These are phyloP conservation scores for Neodidymelliopsis sp. DNA, from an alignment of 2,329 filamentous ascomycete species.

Conservation along the genomic window DNA sequence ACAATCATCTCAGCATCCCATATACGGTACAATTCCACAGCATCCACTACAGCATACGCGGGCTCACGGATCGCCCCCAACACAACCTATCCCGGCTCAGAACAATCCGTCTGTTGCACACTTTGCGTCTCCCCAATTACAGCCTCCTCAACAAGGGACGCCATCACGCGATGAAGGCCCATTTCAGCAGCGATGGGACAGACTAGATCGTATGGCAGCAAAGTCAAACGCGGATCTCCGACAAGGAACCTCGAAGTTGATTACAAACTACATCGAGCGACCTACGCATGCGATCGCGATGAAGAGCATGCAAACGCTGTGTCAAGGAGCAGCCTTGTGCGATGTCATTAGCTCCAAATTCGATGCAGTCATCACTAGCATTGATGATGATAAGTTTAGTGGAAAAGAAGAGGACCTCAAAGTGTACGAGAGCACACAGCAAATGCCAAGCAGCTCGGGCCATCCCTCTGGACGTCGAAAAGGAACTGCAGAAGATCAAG, in stretches of 20 bases:
- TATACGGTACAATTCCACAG: slow-evolving; percentile 33
- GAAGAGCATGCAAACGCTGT: slow-evolving; percentile 49
- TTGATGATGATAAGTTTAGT: slow-evolving; percentile 68
- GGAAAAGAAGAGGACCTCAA: slow-evolving; percentile 62
- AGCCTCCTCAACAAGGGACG: slow-evolving; percentile 9
- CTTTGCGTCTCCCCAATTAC: slow-evolving; percentile 30
- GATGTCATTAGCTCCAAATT: slow-evolving; percentile 70
- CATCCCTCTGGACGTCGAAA: slow-evolving; percentile 23
- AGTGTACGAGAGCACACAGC: slow-evolving; percentile 27
- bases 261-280: slow-evolving; percentile 39
- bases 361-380: slow-evolving; percentile 73
- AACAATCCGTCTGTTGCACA: slow-evolving; percentile 31
- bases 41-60: slow-evolving; percentile 22
- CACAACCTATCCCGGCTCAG: slow-evolving; percentile 25
- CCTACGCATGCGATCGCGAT: slow-evolving; percentile 39
- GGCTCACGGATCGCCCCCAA: slow-evolving; percentile 24
- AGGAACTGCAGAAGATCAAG: slow-evolving; percentile 21
- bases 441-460: slow-evolving; percentile 24
- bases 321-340: slow-evolving; percentile 56
- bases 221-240: slow-evolving; percentile 41
- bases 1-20: slow-evolving; percentile 25
- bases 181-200: slow-evolving; percentile 40
- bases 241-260: slow-evolving; percentile 37
- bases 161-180: slow-evolving; percentile 27
- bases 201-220: slow-evolving; percentile 38